Evolutionary conservation across 2,329 filamentous ascomycete species (phyloP).

Genomic region (Fusarium nelsonii): DNA sequence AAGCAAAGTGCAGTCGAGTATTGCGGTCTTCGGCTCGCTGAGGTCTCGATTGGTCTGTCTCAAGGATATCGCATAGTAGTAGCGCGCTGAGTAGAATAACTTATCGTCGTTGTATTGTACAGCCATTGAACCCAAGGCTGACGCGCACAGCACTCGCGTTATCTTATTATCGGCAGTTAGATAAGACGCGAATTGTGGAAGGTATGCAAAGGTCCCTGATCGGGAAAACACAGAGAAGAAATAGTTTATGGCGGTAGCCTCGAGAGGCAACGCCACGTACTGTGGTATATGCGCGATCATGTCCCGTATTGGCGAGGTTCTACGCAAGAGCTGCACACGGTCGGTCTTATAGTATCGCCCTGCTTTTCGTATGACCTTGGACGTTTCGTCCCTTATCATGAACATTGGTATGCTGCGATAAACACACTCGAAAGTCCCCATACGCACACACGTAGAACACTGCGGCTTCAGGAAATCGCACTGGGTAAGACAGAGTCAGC

Average conservation of each 20-base stretch:
- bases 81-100: neutral
- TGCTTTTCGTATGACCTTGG: no score
- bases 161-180: neutral
- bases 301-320: neutral
- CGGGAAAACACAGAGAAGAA: slow-evolving; percentile 2
- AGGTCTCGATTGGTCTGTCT: neutral
- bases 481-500: no score
- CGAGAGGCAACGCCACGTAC: neutral
- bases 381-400: no score
- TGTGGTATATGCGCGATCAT: neutral
- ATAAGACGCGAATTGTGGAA: neutral
- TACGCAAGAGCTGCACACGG: no score
- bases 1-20: neutral
- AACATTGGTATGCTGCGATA: no score
- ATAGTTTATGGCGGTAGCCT: slow-evolving; percentile 2
- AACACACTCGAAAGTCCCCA: no score
- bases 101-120: neutral
- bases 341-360: no score
- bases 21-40: neutral
- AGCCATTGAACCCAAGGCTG: slow-evolving; percentile 9
- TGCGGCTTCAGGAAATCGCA: no score
- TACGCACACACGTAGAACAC: no score
- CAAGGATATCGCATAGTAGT: slow-evolving; percentile 1
- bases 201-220: slow-evolving; percentile 1
- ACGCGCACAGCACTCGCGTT: neutral